Percentiles rank a stretch among this genome's conserved stretches.
Evolutionary conservation across 371 early-diverging fungal genomes (phyloP).

Genomic region (Mucor racemosus): DNA sequence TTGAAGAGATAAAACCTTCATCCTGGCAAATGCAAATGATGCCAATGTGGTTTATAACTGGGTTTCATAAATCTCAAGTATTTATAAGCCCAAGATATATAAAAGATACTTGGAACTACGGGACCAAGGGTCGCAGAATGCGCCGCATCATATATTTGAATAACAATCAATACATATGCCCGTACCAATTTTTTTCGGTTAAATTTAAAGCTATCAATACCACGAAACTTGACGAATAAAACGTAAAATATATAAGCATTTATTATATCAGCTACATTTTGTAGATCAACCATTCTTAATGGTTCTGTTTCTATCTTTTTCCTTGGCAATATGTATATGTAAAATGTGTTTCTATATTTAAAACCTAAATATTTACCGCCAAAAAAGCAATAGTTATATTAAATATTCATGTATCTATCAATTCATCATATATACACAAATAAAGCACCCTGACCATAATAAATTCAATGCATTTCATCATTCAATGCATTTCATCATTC

Average conservation of each 20-base stretch:
- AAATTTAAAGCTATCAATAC: neutral
- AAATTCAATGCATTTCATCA: neutral
- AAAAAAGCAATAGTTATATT: too few relatives aligned
- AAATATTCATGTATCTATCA: too few relatives aligned
- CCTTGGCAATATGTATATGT: neutral
- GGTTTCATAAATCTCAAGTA: too few relatives aligned
- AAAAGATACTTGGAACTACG: too few relatives aligned
- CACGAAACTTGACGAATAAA: neutral
- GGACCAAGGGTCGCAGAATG: neutral
- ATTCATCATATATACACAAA: too few relatives aligned
- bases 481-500: neutral
- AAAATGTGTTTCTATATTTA: neutral
- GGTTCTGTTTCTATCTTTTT: neutral
- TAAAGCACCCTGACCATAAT: too few relatives aligned
- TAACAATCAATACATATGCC: neutral
- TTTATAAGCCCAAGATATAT: too few relatives aligned
- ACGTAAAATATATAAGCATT: neutral
- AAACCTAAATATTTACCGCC: too few relatives aligned
- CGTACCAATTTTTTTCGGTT: neutral
- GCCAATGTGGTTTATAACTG: neutral
- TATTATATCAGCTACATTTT: neutral
- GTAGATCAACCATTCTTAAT: too few relatives aligned
- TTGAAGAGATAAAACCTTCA: neutral
- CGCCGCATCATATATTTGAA: neutral
- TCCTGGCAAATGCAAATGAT: neutral